These are phyloP conservation scores for Tricholoma sp. DNA, from an alignment of 768 basidiomycete genomes.

Conservation along the genomic window DNA sequence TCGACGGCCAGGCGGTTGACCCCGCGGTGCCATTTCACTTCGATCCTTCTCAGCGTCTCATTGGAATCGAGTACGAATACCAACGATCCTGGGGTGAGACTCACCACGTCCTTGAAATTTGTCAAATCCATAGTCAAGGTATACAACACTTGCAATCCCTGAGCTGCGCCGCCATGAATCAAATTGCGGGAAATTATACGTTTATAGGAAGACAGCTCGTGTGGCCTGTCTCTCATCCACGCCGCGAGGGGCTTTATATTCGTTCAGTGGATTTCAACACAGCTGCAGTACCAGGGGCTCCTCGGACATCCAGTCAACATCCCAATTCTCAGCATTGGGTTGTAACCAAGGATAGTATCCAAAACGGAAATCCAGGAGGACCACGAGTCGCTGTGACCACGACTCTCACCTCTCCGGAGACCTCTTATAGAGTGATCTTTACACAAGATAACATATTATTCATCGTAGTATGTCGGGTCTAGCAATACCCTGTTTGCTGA, in stretches of 20 bases:
- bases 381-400: neutral
- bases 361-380: neutral
- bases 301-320: neutral
- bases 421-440: neutral
- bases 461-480: neutral
- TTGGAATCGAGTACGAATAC: constrained; percentile 5
- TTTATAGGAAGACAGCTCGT: neutral
- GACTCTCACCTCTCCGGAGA: neutral
- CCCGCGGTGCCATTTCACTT: neutral
- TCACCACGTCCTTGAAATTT: neutral
- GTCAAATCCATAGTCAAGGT: neutral
- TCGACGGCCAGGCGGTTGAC: neutral
- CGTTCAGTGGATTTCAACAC: neutral
- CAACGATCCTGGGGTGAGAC: neutral
- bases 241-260: neutral
- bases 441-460: constrained; percentile 1
- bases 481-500: neutral
- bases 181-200: neutral
- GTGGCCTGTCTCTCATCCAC: neutral
- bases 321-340: neutral
- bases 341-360: neutral
- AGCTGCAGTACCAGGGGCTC: neutral
- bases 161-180: neutral
- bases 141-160: neutral
- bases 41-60: constrained; percentile 5